Conservation (phyloP, 768 basidiomycete species). For the Amanita phalloides region DNA sequence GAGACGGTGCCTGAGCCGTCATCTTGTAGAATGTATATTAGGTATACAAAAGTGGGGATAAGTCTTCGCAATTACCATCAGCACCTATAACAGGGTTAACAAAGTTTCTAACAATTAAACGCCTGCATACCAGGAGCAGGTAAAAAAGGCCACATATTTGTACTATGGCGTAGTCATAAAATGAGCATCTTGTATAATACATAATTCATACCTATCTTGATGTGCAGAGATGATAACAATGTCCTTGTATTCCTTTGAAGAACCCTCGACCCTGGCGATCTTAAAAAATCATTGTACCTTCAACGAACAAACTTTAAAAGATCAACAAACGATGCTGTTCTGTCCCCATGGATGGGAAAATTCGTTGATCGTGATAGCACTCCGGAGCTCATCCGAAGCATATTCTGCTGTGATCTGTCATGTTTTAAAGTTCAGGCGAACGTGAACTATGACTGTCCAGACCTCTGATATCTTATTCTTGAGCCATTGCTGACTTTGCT, state of each 20-base stretch:
- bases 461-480: constrained; percentile 58
- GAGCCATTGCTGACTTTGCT: constrained; percentile 71
- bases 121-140: constrained; percentile 56
- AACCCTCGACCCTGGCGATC: constrained; percentile 72
- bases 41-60: constrained; percentile 14
- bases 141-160: constrained; percentile 70
- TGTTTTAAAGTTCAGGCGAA: constrained; percentile 2
- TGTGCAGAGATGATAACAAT: constrained; percentile 71
- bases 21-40: constrained; percentile 26
- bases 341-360: constrained; percentile 82
- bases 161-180: constrained; percentile 25
- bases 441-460: constrained; percentile 7
- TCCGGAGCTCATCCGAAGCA: constrained; percentile 44
- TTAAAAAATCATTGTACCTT: constrained; percentile 18
- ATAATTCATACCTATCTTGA: constrained; percentile 59
- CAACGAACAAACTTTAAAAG: constrained; percentile 4
- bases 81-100: constrained; percentile 26
- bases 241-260: constrained; percentile 46
- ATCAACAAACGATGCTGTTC: constrained; percentile 52
- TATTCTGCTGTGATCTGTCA: constrained; percentile 52
- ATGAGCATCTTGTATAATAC: background rate
- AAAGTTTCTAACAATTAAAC: constrained; percentile 8
- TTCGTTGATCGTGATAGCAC: constrained; percentile 54
- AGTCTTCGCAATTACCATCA: constrained; percentile 27
- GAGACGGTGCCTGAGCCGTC: constrained; percentile 73